Percentiles rank a stretch among this genome's conserved stretches.
Evolutionary conservation across 345 rosid genomes (phyloP).

Genomic region (Acer yangbiense): DNA sequence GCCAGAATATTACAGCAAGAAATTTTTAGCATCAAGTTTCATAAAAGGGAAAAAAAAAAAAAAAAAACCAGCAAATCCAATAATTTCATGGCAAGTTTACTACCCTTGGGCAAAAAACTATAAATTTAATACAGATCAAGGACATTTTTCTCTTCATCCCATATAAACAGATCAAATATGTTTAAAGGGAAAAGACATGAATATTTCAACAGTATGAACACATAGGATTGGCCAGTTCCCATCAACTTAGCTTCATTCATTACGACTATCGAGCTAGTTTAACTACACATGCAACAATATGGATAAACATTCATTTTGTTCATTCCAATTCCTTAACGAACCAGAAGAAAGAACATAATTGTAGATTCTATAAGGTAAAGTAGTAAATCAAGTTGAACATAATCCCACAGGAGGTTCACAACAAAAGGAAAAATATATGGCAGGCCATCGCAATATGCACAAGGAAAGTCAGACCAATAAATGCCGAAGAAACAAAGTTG

Average conservation of each 20-base stretch:
- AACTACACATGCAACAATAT: neutral
- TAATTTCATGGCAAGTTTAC: neutral
- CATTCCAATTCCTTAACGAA: constrained; percentile 6
- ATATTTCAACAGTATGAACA: neutral
- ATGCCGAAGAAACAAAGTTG: neutral
- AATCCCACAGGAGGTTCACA: neutral
- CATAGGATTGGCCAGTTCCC: neutral
- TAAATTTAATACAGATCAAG: neutral
- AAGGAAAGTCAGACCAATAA: neutral
- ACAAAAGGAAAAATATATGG: neutral
- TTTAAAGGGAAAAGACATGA: neutral
- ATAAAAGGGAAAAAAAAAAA: neutral
- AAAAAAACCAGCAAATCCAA: neutral
- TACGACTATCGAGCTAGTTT: neutral
- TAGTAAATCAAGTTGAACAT: neutral
- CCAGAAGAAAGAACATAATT: neutral
- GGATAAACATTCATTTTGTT: neutral
- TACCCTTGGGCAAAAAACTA: neutral
- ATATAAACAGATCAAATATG: neutral
- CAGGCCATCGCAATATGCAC: neutral
- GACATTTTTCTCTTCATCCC: neutral
- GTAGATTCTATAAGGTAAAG: neutral
- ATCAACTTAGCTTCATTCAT: neutral
- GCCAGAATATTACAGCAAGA: neutral
- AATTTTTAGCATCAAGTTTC: neutral